Conservation (phyloP, 352 stramenopile species). For the Phytophthora hybrid region DNA sequence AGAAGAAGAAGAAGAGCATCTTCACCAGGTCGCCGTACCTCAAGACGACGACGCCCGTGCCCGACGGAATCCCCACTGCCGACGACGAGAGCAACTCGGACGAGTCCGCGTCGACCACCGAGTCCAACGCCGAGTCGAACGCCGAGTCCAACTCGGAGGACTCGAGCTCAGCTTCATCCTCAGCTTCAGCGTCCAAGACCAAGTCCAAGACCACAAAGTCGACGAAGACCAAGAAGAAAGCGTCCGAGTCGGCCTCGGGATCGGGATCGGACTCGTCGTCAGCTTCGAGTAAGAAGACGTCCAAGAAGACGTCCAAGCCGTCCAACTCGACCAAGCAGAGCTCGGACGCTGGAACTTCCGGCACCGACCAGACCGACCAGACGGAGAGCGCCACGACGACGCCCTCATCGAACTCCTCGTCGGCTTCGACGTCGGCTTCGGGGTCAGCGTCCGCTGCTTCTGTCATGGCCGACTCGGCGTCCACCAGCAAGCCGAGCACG, state of each 20-base stretch:
- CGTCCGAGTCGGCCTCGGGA: conserved; percentile 17
- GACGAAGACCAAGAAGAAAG: conserved; percentile 12
- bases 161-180: background rate
- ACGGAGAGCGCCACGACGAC: background rate
- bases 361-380: conserved; percentile 3
- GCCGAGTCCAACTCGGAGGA: conserved; percentile 11
- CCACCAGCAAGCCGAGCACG: conserved; percentile 18
- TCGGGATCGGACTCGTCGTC: conserved; percentile 19
- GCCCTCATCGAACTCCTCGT: conserved; percentile 20
- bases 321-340: conserved; percentile 12
- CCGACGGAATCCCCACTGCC: conserved; percentile 37
- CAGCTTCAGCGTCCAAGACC: conserved; percentile 18
- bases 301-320: background rate
- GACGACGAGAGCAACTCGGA: conserved; percentile 20
- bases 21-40: conserved; percentile 50
- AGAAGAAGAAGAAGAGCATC: conserved; percentile 35
- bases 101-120: conserved; percentile 13
- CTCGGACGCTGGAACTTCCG: background rate
- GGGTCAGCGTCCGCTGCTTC: conserved; percentile 20
- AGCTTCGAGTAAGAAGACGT: conserved; percentile 8
- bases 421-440: conserved; percentile 21
- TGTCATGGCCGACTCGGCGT: conserved; percentile 45
- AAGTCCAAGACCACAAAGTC: conserved; percentile 4
- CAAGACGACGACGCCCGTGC: conserved; percentile 40
- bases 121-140: too few species aligned